Conservation (phyloP, 208 protist genomes). For the Acanthamoeba quina region DNA sequence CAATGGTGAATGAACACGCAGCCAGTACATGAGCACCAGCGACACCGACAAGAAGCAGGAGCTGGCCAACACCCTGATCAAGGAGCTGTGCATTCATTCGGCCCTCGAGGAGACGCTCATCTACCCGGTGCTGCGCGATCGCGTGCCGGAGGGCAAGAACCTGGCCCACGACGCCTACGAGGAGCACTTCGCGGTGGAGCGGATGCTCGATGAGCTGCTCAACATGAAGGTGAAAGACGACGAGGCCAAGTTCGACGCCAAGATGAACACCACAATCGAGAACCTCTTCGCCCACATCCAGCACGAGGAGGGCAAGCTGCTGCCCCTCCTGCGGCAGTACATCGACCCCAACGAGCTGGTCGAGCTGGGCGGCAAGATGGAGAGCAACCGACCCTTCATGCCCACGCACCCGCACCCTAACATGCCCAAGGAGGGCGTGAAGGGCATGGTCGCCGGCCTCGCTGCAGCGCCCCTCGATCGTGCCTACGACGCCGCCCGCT, state of each 20-base stretch:
- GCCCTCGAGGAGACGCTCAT: slow-evolving; percentile 21
- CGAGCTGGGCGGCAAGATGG: slow-evolving; percentile 9
- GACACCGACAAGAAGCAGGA: slow-evolving; percentile 16
- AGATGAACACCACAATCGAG: not conserved
- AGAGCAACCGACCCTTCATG: slow-evolving; percentile 8
- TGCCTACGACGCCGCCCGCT: slow-evolving; percentile 22
- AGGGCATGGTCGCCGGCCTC: slow-evolving; percentile 27
- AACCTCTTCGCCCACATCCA: slow-evolving; percentile 13
- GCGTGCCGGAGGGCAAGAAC: not conserved
- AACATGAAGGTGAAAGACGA: slow-evolving; percentile 17
- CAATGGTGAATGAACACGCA: too few species aligned
- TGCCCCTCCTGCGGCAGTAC: slow-evolving; percentile 3
- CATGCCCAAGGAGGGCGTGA: slow-evolving; percentile 3
- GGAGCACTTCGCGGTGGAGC: slow-evolving; percentile 17
- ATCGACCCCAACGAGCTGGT: not conserved
- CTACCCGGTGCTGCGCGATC: slow-evolving; percentile 1
- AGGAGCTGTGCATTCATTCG: slow-evolving; percentile 4
- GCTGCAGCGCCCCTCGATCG: slow-evolving; percentile 15
- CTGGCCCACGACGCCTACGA: slow-evolving; percentile 25
- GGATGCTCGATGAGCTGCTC: slow-evolving; percentile 23
- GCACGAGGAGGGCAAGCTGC: slow-evolving; percentile 37
- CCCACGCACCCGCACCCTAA: slow-evolving; percentile 45
- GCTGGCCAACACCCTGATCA: slow-evolving; percentile 14
- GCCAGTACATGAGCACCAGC: not conserved
- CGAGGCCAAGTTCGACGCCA: slow-evolving; percentile 2